Evolutionary conservation across 179 eudicot genomes (phyloP).

Genomic region (Dionaea muscipula): DNA sequence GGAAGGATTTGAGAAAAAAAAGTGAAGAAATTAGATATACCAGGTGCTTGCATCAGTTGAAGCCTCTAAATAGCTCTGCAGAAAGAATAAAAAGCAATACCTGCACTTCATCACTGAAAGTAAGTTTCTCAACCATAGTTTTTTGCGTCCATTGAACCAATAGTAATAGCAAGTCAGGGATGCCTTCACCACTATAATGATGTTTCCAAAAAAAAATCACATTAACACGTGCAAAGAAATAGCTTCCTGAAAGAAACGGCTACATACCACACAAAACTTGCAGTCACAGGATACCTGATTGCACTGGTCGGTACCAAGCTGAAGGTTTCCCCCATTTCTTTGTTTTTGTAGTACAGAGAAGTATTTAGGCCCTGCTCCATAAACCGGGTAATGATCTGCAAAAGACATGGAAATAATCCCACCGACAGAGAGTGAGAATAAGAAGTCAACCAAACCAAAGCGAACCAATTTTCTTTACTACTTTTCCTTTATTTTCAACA

Average conservation of each 20-base stretch:
- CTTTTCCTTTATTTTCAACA: too few species aligned
- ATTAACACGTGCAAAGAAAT: background rate
- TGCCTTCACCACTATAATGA: constrained; percentile 70
- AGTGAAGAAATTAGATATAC: constrained; percentile 11
- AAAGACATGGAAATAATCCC: background rate
- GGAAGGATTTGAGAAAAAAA: constrained; percentile 7
- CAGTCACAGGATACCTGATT: constrained; percentile 43
- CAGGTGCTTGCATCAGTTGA: background rate
- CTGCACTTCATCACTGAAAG: constrained; percentile 67
- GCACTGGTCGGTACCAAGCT: constrained; percentile 93
- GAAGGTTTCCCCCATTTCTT: constrained; percentile 80
- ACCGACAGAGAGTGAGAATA: background rate
- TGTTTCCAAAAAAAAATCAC: constrained; percentile 10
- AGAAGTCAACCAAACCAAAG: too few species aligned
- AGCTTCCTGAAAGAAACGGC: background rate
- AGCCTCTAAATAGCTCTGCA: background rate
- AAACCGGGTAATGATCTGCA: constrained; percentile 67
- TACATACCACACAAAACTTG: background rate
- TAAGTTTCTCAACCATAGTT: constrained; percentile 76
- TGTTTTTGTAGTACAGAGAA: constrained; percentile 74
- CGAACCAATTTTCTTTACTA: too few species aligned
- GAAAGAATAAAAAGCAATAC: constrained; percentile 17
- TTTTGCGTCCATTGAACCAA: constrained; percentile 83
- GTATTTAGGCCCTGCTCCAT: constrained; percentile 87
- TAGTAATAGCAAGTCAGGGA: constrained; percentile 65